Conservation (phyloP, 805 yeast species). For the Saccharomycopsis vini region DNA sequence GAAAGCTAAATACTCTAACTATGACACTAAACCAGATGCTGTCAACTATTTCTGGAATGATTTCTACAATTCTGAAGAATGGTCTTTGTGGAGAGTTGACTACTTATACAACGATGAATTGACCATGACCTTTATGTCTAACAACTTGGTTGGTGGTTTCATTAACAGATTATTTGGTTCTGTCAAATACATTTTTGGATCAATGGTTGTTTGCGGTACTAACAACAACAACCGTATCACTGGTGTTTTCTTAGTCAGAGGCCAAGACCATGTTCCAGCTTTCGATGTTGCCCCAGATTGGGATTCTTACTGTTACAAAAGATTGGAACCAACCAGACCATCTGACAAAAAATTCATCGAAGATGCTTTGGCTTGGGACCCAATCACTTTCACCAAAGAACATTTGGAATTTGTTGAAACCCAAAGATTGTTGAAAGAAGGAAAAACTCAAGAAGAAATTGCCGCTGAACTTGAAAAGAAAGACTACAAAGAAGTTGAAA, state of each 20-base stretch:
- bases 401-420: too few species aligned
- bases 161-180: slow-evolving; percentile 91
- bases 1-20: slow-evolving; percentile 95
- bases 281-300: slow-evolving; percentile 98
- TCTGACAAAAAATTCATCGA: slow-evolving; percentile 73
- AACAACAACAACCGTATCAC: slow-evolving; percentile 96
- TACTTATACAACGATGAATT: slow-evolving; percentile 98
- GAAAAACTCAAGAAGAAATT: too few species aligned
- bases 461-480: too few species aligned
- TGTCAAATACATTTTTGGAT: slow-evolving; percentile 89
- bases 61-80: slow-evolving; percentile 83
- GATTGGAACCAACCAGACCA: slow-evolving; percentile 70
- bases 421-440: slow-evolving; percentile 76
- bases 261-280: slow-evolving; percentile 85
- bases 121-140: slow-evolving; percentile 95
- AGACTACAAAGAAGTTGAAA: slow-evolving; percentile 70
- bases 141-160: slow-evolving; percentile 97
- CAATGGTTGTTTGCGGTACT: slow-evolving; percentile 93
- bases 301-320: slow-evolving; percentile 84
- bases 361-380: slow-evolving; percentile 98
- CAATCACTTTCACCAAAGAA: too few species aligned
- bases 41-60: slow-evolving; percentile 96
- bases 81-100: slow-evolving; percentile 91
- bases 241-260: slow-evolving; percentile 93
- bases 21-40: slow-evolving; percentile 89